Evolutionary conservation across 352 stramenopile genomes (phyloP).

Genomic region (Phytophthora macrochlamydospora): DNA sequence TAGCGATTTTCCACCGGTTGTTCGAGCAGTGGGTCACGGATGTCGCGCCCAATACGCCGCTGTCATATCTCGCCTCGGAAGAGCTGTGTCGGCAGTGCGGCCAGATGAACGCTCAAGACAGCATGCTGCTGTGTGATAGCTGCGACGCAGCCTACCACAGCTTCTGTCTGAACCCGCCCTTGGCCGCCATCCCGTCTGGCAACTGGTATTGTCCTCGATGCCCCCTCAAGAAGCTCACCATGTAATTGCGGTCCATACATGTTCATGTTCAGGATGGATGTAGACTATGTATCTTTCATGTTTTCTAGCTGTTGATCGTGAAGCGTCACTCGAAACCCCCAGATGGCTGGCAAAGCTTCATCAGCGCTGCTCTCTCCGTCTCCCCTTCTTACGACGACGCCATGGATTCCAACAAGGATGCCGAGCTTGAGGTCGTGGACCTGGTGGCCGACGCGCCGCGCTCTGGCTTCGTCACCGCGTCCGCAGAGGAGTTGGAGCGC

Average conservation of each 20-base stretch:
- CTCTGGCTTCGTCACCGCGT: conserved; percentile 38
- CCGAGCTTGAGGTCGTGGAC: conserved; percentile 34
- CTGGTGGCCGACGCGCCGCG: conserved; percentile 25
- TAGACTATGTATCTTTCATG: background rate
- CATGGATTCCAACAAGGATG: conserved; percentile 15
- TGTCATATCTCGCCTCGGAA: conserved; percentile 60
- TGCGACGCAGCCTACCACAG: conserved; percentile 86
- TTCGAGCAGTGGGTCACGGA: conserved; percentile 80
- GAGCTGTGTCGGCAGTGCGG: conserved; percentile 73
- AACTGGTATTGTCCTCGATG: conserved; percentile 87
- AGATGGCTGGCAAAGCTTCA: conserved; percentile 17
- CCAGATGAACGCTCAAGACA: conserved; percentile 69
- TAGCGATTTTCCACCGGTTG: conserved; percentile 81
- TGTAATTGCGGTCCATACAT: conserved; percentile 12
- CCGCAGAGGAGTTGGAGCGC: conserved; percentile 43
- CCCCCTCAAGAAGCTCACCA: conserved; percentile 50
- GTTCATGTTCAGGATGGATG: background rate
- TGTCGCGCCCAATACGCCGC: conserved; percentile 53
- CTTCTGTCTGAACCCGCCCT: conserved; percentile 74
- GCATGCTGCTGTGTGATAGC: conserved; percentile 85
- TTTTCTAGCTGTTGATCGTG: background rate
- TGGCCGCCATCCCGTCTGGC: conserved; percentile 62
- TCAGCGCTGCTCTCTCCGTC: conserved; percentile 18
- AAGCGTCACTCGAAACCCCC: conserved; percentile 24
- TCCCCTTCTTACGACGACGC: conserved; percentile 18